These are phyloP conservation scores for Tetracladium setigerum DNA, from an alignment of 495 filamentous ascomycete species.

Conservation along the genomic window DNA sequence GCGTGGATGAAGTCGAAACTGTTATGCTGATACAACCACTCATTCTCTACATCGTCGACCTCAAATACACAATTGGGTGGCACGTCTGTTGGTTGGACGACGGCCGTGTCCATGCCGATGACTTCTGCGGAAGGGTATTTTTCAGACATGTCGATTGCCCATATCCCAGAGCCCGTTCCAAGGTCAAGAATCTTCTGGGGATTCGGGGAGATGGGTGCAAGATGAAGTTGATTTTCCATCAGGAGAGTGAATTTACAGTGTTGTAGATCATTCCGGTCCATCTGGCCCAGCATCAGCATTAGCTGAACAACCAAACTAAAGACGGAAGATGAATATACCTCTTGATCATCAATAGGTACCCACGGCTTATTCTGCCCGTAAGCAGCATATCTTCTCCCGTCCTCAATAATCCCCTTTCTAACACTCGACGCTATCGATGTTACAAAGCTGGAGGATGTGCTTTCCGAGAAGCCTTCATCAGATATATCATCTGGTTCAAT, in stretches of 20 bases:
- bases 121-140: background rate
- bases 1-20: slow-evolving; percentile 29
- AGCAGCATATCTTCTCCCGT: slow-evolving; percentile 8
- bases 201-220: background rate
- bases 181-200: slow-evolving; percentile 21
- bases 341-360: slow-evolving; percentile 9
- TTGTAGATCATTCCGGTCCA: slow-evolving; percentile 15
- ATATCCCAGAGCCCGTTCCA: slow-evolving; percentile 30
- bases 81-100: background rate
- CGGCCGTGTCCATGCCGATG: background rate
- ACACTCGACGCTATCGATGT: slow-evolving; percentile 14
- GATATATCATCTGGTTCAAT: background rate
- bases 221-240: too few relatives aligned
- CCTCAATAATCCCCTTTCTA: slow-evolving; percentile 9
- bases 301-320: too few relatives aligned
- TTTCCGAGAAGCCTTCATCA: slow-evolving; percentile 7
- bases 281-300: background rate
- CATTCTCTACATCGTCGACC: slow-evolving; percentile 27
- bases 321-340: background rate
- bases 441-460: slow-evolving; percentile 10
- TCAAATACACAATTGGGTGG: slow-evolving; percentile 29
- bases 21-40: slow-evolving; percentile 22
- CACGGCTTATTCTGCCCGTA: slow-evolving; percentile 12
- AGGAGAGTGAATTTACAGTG: background rate
- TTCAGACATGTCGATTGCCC: slow-evolving; percentile 23